Evolutionary conservation across 805 yeast species (phyloP).

Genomic region (Schwanniomyces sp.): DNA sequence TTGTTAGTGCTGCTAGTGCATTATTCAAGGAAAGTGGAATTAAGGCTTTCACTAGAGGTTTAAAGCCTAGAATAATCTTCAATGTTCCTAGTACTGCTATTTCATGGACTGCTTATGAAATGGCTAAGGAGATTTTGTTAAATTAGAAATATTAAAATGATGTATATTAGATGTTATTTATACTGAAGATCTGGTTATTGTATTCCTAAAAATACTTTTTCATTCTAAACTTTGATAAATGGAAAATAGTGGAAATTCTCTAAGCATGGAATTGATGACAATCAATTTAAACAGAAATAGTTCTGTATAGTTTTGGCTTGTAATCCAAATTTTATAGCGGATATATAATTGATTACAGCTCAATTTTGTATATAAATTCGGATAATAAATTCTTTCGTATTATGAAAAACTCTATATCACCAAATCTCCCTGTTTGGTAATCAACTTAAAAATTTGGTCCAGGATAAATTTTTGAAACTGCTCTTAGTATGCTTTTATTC

Average conservation of each 20-base stretch:
- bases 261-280: background rate
- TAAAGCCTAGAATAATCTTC: slow-evolving; percentile 86
- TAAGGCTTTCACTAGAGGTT: slow-evolving; percentile 76
- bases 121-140: slow-evolving; percentile 78
- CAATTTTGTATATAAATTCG: background rate
- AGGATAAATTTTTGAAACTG: too few species aligned
- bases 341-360: background rate
- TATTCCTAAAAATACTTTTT: background rate
- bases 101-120: slow-evolving; percentile 96
- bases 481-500: too few species aligned
- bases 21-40: slow-evolving; percentile 61
- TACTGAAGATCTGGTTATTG: background rate
- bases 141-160: slow-evolving; percentile 10
- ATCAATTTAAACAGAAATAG: background rate
- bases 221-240: background rate
- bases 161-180: slow-evolving; percentile 3
- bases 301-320: background rate
- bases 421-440: too few species aligned
- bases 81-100: slow-evolving; percentile 96
- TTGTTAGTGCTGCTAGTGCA: slow-evolving; percentile 67
- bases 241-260: background rate
- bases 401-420: too few species aligned
- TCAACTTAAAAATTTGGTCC: too few species aligned
- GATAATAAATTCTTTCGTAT: background rate
- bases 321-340: background rate